Percentiles rank a stretch among this genome's conserved stretches.
Evolutionary conservation across 1,284 basidiomycete genomes (phyloP).

Genomic region (Ustilago sp.): DNA sequence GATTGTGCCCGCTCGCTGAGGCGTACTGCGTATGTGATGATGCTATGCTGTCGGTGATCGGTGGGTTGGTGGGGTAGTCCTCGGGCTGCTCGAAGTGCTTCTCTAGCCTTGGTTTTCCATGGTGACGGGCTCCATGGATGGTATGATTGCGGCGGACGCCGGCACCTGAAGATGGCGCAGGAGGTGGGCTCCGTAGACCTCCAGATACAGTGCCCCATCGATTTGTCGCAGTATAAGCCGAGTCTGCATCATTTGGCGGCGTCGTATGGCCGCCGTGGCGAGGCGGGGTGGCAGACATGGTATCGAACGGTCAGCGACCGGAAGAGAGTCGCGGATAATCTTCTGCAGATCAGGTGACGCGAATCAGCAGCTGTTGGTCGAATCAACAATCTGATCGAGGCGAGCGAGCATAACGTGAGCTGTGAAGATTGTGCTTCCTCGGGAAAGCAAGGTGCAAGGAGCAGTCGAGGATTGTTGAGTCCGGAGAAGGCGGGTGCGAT

Average conservation of each 20-base stretch:
- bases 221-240: constrained; percentile 12
- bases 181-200: constrained; percentile 42
- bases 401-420: constrained; percentile 7
- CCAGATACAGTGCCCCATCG: constrained; percentile 48
- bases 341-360: neutral
- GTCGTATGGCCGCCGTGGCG: constrained; percentile 7
- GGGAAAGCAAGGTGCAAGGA: neutral
- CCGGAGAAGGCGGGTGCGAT: neutral
- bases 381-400: neutral
- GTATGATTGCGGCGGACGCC: constrained; percentile 51
- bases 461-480: neutral
- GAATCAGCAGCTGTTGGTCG: neutral
- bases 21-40: neutral
- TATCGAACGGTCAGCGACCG: neutral
- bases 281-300: constrained; percentile 38
- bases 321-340: neutral
- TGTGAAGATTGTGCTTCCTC: neutral
- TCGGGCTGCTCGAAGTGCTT: constrained; percentile 56
- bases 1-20: neutral
- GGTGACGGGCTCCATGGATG: constrained; percentile 44
- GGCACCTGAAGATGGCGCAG: constrained; percentile 45
- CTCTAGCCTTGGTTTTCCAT: constrained; percentile 47
- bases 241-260: constrained; percentile 12
- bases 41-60: neutral
- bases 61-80: constrained; percentile 6